phyloP scores from a whole-genome alignment of 2,329 filamentous ascomycete genomes.

The Trichophyton benhamiae region DNA sequence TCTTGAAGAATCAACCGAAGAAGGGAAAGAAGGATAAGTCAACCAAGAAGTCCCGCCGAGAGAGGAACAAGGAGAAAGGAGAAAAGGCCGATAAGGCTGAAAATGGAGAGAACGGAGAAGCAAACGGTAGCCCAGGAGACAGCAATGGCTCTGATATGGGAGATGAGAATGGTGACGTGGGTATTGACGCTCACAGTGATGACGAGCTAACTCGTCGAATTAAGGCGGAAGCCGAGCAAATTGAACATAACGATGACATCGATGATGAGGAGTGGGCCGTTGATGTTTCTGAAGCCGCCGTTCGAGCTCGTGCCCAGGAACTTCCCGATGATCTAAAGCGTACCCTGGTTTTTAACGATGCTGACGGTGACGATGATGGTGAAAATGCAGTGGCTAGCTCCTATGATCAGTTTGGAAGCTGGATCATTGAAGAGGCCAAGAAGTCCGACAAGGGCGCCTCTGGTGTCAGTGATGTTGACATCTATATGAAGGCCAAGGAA shows the following conservation, averaged over 20 bases:
- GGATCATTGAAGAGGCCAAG: slow-evolving; percentile 66
- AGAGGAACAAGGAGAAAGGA: slow-evolving; percentile 59
- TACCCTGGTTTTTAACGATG: slow-evolving; percentile 71
- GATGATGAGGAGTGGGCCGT: slow-evolving; percentile 92
- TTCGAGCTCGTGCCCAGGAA: slow-evolving; percentile 84
- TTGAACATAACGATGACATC: slow-evolving; percentile 56
- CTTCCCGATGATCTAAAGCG: slow-evolving; percentile 93
- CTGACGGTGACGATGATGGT: slow-evolving; percentile 63
- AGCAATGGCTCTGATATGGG: slow-evolving; percentile 49
- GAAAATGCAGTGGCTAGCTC: slow-evolving; percentile 61
- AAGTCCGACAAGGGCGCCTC: slow-evolving; percentile 58
- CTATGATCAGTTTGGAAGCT: slow-evolving; percentile 86
- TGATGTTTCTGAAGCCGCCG: slow-evolving; percentile 88
- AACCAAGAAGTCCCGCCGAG: slow-evolving; percentile 69
- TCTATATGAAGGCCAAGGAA: slow-evolving; percentile 95
- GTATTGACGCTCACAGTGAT: slow-evolving; percentile 65
- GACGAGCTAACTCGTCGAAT: slow-evolving; percentile 77
- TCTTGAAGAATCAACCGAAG: slow-evolving; percentile 84
- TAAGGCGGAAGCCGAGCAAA: slow-evolving; percentile 55
- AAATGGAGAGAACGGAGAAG: slow-evolving; percentile 37
- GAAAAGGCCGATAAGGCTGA: slow-evolving; percentile 40
- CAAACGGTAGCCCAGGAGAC: slow-evolving; percentile 52
- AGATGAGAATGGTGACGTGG: slow-evolving; percentile 53
- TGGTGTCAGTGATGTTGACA: slow-evolving; percentile 74
- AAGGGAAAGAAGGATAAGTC: slow-evolving; percentile 94